Base-by-base conservation (phyloP, 306 rosid genomes). In the Hylodesmum podocarpum region DNA sequence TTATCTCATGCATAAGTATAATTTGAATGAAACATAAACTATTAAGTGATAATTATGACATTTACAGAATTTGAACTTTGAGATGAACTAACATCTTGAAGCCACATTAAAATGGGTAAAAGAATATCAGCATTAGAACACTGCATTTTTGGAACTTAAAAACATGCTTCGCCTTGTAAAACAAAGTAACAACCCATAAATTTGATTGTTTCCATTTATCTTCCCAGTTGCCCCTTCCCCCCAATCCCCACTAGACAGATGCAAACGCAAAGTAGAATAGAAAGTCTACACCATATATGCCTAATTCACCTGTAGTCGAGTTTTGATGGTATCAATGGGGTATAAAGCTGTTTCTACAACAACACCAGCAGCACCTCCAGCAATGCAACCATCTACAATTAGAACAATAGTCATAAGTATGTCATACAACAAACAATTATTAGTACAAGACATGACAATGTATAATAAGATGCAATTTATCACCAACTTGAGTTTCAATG, bases 241-340 rank as follows among this genome's bases (percentile, higher is more conserved):
- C 62, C 19, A 65, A 34, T 6, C 50, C 62, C 76, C 40, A 64
- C 37, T 51, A 36, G 44, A 66, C 24, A 49, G 49, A 63, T 59
- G 34, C 14, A 51, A 33, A 59, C 43, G 77, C 39, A 69, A 47
- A 66, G 34, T 72, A 29, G 28, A 69, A 61, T 37, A 50, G 14
- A 4, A 31, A 14, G 21, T 14, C 16, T 36, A 27, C 16, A 36
- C 16, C 73, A 15, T n/a, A 41, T 70, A 66, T 31, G 66, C 50
- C 39, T 83, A 82, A 81, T 74, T 77, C 80, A 90, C 98, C 97
- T 94, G 98, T 33, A 94, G 85, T 77, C 98, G 91, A 44, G 98
- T 94, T 88, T 92, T 94, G 80, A 94, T 92, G 51, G 98, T 94
- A 84, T 92, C 98, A 74, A 94, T 94, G 63, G 98, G 97, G 70